Evolutionary conservation across 2,329 filamentous ascomycete species (phyloP).

Genomic region (Neofusicoccum sp.): DNA sequence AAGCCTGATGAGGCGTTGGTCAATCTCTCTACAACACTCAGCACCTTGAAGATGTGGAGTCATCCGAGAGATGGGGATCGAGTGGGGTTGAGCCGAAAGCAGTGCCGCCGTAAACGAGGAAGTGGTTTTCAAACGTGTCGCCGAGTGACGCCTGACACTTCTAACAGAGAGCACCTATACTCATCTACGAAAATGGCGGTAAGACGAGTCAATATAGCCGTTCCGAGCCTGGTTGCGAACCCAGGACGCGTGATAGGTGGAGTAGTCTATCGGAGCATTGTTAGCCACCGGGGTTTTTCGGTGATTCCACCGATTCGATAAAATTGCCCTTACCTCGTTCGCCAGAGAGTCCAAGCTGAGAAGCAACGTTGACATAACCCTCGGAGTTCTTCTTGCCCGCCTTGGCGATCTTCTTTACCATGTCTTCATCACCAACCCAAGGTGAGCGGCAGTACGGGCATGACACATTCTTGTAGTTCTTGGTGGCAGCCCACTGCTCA

Average conservation of each 20-base stretch:
- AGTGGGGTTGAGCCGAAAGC: too few relatives aligned
- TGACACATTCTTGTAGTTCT: conserved; percentile 45
- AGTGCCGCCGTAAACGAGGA: too few relatives aligned
- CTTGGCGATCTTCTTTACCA: conserved; percentile 50
- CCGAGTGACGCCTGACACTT: too few relatives aligned
- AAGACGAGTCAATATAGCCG: conserved; percentile 1
- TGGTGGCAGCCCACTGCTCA: conserved; percentile 47
- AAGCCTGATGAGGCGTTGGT: too few relatives aligned
- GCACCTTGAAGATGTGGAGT: too few relatives aligned
- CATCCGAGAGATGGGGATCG: too few relatives aligned
- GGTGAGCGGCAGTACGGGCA: conserved; percentile 64
- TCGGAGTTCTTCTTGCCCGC: conserved; percentile 48
- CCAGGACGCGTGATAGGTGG: conserved; percentile 27
- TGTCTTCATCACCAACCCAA: conserved; percentile 55
- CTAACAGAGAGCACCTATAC: too few relatives aligned
- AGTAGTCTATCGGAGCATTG: conserved; percentile 23
- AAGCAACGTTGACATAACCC: conserved; percentile 65
- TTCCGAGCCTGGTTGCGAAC: conserved; percentile 22
- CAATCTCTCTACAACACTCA: too few relatives aligned
- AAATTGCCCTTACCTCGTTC: conserved; percentile 47
- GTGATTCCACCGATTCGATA: too few relatives aligned
- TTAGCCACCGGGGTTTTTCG: background rate
- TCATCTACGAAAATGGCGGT: background rate
- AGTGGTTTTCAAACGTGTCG: too few relatives aligned
- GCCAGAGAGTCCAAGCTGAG: conserved; percentile 60